Evolutionary conservation across 176 grass and related monocot species (phyloP).

Genomic region (Musa beccarii): DNA sequence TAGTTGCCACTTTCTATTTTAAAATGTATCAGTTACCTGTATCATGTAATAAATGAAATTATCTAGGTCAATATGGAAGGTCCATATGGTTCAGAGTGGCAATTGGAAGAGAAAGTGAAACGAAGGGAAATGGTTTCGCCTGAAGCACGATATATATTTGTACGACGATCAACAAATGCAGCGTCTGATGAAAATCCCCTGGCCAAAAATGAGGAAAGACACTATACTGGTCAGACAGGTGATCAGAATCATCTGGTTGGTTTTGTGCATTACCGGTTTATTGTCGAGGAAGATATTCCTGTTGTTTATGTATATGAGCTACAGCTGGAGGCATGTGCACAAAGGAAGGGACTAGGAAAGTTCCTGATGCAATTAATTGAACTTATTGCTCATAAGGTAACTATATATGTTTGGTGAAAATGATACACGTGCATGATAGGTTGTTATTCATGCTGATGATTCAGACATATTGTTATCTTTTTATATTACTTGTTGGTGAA

Average conservation of each 20-base stretch:
- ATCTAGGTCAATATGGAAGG: conserved; percentile 65
- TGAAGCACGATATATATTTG: conserved; percentile 68
- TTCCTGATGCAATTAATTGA: conserved; percentile 83
- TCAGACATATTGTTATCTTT: not conserved
- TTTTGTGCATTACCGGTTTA: conserved; percentile 80
- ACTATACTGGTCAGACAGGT: conserved; percentile 7
- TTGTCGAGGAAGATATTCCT: conserved; percentile 70
- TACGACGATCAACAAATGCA: conserved; percentile 17
- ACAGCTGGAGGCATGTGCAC: conserved; percentile 52
- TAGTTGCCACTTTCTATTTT: not conserved
- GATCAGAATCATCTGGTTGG: conserved; percentile 40
- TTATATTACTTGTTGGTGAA: not conserved
- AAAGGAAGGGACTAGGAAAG: conserved; percentile 70
- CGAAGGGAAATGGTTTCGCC: conserved; percentile 49
- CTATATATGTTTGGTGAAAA: not conserved
- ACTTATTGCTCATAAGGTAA: conserved; percentile 72
- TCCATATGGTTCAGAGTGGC: conserved; percentile 61
- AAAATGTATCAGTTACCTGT: conserved; percentile 1
- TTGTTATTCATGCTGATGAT: conserved; percentile 5
- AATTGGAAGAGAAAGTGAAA: conserved; percentile 85
- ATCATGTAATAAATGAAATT: conserved; percentile 13
- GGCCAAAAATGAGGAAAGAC: conserved; percentile 9
- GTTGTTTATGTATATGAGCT: conserved; percentile 93
- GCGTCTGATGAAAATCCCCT: conserved; percentile 1
- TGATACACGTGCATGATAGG: not conserved